Conservation (phyloP, 1,284 basidiomycete species). For the Trichosporon coremiiforme region DNA sequence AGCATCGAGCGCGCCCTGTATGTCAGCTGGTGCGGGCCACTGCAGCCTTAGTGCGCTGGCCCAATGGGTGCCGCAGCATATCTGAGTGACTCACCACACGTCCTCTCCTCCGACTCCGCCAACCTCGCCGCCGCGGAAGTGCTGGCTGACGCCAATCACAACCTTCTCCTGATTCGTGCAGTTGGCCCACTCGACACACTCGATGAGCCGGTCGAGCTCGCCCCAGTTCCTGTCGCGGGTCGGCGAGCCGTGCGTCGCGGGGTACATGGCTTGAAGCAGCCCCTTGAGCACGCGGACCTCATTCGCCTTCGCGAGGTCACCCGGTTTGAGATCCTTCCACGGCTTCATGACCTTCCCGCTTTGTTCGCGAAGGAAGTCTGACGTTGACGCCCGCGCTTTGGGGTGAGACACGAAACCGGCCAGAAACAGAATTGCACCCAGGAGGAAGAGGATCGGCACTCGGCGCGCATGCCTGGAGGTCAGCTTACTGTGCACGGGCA, state of each 20-base stretch:
- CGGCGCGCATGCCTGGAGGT: slow-evolving; percentile 1
- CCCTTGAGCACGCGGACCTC: slow-evolving; percentile 25
- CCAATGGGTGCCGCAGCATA: too few species aligned
- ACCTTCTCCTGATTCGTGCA: slow-evolving; percentile 39
- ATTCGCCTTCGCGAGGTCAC: not conserved
- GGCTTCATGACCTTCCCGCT: not conserved
- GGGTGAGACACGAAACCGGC: not conserved
- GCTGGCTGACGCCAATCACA: slow-evolving; percentile 38
- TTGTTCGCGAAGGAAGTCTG: not conserved
- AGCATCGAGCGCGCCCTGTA: slow-evolving; percentile 35
- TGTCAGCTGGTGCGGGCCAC: too few species aligned
- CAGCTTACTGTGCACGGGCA: too few species aligned
- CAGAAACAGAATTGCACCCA: not conserved
- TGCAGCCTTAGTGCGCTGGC: too few species aligned
- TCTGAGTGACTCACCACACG: slow-evolving; percentile 31
- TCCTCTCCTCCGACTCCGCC: slow-evolving; percentile 31
- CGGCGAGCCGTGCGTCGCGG: slow-evolving; percentile 5
- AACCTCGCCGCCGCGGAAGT: slow-evolving; percentile 33
- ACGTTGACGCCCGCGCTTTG: not conserved
- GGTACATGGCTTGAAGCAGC: slow-evolving; percentile 26
- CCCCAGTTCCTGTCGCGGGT: slow-evolving; percentile 12
- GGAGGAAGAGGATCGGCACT: not conserved
- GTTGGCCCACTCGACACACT: slow-evolving; percentile 33
- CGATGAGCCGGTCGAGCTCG: slow-evolving; percentile 31
- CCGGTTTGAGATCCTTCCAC: not conserved